phyloP scores from a whole-genome alignment of 495 filamentous ascomycete genomes.

The Monascus purpureus region DNA sequence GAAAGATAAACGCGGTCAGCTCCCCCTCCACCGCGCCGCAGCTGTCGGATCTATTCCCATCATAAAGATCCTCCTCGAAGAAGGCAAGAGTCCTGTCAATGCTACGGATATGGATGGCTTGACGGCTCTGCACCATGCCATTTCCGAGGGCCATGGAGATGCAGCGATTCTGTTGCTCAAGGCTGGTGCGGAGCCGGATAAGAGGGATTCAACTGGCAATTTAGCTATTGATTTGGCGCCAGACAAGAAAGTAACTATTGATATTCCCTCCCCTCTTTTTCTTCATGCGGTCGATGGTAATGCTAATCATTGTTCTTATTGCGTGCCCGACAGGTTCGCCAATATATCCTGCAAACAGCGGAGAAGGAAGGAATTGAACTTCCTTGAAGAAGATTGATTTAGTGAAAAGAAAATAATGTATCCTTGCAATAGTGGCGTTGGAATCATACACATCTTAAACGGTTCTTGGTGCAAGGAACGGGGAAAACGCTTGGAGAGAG shows the following conservation, averaged over 20 bases:
- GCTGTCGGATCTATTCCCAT: conserved; percentile 81
- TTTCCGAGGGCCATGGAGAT: conserved; percentile 89
- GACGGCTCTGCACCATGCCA: conserved; percentile 85
- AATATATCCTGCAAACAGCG: conserved; percentile 65
- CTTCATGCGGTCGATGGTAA: too few species aligned
- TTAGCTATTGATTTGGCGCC: conserved; percentile 74
- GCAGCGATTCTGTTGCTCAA: conserved; percentile 70
- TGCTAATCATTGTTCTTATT: too few species aligned
- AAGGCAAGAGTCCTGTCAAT: conserved; percentile 66
- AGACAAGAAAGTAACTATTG: conserved; percentile 48
- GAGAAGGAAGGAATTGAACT: conserved; percentile 78
- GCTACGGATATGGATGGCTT: conserved; percentile 72
- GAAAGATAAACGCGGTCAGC: conserved; percentile 73
- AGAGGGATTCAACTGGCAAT: conserved; percentile 56
- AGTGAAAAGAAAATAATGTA: not conserved
- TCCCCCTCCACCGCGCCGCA: conserved; percentile 81
- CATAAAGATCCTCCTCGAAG: conserved; percentile 62
- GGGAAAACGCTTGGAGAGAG: conserved; percentile 3
- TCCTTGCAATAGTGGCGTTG: not conserved
- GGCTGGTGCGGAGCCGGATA: conserved; percentile 71
- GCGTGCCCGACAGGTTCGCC: conserved; percentile 58
- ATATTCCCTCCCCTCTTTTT: conserved; percentile 3
- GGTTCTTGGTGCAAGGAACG: too few species aligned
- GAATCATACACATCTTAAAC: too few species aligned
- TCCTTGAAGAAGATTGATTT: conserved; percentile 4